phyloP scores from a whole-genome alignment of 1,284 basidiomycete species.

The Trichosporon inkin region DNA sequence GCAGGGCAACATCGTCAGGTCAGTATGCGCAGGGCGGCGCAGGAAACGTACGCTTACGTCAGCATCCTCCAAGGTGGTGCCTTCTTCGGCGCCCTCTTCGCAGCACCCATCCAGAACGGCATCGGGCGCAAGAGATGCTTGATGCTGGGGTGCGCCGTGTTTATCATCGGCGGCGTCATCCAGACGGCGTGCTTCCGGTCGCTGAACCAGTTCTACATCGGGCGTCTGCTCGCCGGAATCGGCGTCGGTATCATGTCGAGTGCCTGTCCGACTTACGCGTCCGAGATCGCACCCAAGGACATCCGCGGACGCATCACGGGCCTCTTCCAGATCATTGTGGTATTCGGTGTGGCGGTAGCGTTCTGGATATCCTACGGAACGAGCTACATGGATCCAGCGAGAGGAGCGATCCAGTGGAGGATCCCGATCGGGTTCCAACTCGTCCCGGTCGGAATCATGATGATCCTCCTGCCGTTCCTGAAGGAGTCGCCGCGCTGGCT shows the following conservation, averaged over 20 bases:
- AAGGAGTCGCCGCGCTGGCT: conserved; percentile 56
- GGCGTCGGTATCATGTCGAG: conserved; percentile 60
- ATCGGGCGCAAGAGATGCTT: conserved; percentile 57
- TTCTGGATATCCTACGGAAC: conserved; percentile 27
- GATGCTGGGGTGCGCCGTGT: conserved; percentile 60
- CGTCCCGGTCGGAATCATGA: conserved; percentile 72
- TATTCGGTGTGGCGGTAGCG: conserved; percentile 43
- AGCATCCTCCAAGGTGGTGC: conserved; percentile 63
- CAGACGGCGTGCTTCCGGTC: conserved; percentile 47
- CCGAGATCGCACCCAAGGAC: conserved; percentile 71
- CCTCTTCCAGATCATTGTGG: conserved; percentile 73
- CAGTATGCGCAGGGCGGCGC: too few relatives aligned
- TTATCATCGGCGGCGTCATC: conserved; percentile 61
- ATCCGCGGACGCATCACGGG: conserved; percentile 63
- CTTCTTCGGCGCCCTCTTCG: conserved; percentile 70
- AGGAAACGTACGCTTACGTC: too few relatives aligned
- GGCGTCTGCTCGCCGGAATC: conserved; percentile 66
- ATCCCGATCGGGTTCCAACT: conserved; percentile 47
- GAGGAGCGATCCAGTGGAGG: conserved; percentile 42
- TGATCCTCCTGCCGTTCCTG: conserved; percentile 65
- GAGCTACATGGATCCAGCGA: conserved; percentile 30
- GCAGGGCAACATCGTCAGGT: conserved; percentile 56
- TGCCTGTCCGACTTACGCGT: conserved; percentile 66
- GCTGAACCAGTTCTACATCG: conserved; percentile 39
- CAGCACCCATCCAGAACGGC: conserved; percentile 49